Percentiles rank a stretch among this genome's conserved stretches.
phyloP scores from a whole-genome alignment of 306 rosid genomes.

The Fragaria ananassa region DNA sequence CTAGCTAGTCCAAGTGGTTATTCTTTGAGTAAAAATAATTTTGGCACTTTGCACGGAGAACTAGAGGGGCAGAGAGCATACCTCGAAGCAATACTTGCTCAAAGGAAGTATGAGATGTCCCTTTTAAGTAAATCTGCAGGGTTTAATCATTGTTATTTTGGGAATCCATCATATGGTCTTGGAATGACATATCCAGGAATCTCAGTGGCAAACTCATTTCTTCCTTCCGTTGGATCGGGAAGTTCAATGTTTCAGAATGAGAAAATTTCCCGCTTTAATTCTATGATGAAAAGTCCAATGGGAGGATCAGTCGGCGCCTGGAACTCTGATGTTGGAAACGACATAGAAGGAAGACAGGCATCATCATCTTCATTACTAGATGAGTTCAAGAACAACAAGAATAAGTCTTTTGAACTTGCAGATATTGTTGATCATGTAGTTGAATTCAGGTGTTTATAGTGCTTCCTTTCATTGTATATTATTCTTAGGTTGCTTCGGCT shows the following conservation, averaged over 20 bases:
- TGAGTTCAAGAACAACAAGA: slow-evolving; percentile 88
- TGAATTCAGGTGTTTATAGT: slow-evolving; percentile 70
- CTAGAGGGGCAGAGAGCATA: slow-evolving; percentile 69
- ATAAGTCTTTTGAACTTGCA: slow-evolving; percentile 78
- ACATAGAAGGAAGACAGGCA: slow-evolving; percentile 50
- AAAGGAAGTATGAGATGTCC: slow-evolving; percentile 67
- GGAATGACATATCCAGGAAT: slow-evolving; percentile 67
- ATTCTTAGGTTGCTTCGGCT: slow-evolving; percentile 21
- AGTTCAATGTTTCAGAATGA: slow-evolving; percentile 62
- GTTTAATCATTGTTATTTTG: slow-evolving; percentile 49
- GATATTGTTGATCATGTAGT: slow-evolving; percentile 75
- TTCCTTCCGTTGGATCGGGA: slow-evolving; percentile 63
- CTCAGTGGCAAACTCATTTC: slow-evolving; percentile 41
- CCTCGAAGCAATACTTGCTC: slow-evolving; percentile 67
- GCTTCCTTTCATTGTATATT: slow-evolving; percentile 15
- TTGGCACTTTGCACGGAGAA: slow-evolving; percentile 54
- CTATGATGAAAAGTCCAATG: slow-evolving; percentile 64
- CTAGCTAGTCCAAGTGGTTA: slow-evolving; percentile 50
- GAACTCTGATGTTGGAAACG: slow-evolving; percentile 59
- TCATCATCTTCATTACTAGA: slow-evolving; percentile 60
- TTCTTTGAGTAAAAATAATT: slow-evolving; percentile 49
- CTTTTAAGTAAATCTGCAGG: slow-evolving; percentile 60
- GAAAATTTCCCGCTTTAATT: slow-evolving; percentile 39
- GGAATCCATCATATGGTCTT: slow-evolving; percentile 57
- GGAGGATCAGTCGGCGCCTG: slow-evolving; percentile 59